These are phyloP conservation scores for Tricholoma matsutake DNA, from an alignment of 768 basidiomycete genomes.

Conservation along the genomic window DNA sequence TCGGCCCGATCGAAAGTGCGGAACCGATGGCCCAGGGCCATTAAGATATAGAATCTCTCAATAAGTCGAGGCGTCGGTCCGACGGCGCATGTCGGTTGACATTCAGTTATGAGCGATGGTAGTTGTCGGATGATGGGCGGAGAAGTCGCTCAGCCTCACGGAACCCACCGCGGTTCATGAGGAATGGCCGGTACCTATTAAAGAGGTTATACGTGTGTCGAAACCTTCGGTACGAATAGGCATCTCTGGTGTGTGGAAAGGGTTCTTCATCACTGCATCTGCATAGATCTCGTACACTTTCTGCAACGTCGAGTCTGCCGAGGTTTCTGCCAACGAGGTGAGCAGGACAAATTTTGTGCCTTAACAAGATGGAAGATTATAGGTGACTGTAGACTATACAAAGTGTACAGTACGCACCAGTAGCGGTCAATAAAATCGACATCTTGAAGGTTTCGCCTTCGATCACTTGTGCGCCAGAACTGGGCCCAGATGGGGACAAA, in stretches of 20 bases:
- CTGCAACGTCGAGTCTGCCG: slow-evolving; percentile 67
- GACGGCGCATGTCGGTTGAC: background rate
- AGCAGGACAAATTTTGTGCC: slow-evolving; percentile 96
- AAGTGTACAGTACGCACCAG: slow-evolving; percentile 53
- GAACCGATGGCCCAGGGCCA: too few species aligned
- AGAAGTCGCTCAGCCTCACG: background rate
- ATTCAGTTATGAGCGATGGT: background rate
- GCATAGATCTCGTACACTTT: slow-evolving; percentile 92
- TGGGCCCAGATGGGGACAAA: slow-evolving; percentile 76
- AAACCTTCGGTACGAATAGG: slow-evolving; percentile 92
- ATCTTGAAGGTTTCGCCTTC: slow-evolving; percentile 96
- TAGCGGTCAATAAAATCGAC: slow-evolving; percentile 84
- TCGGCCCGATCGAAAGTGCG: too few species aligned
- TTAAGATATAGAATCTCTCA: background rate
- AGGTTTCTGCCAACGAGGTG: slow-evolving; percentile 73
- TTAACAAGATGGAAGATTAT: slow-evolving; percentile 24
- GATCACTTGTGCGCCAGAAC: slow-evolving; percentile 92
- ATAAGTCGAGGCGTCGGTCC: background rate
- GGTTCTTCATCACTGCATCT: slow-evolving; percentile 98
- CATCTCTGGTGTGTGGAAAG: slow-evolving; percentile 99
- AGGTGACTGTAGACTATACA: too few species aligned
- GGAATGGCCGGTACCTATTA: slow-evolving; percentile 50
- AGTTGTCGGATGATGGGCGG: background rate
- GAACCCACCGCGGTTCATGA: slow-evolving; percentile 7
- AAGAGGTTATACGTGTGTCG: slow-evolving; percentile 62